Evolutionary conservation across 2,329 filamentous ascomycete genomes (phyloP).

Genomic region (Aspergillus bombycis): DNA sequence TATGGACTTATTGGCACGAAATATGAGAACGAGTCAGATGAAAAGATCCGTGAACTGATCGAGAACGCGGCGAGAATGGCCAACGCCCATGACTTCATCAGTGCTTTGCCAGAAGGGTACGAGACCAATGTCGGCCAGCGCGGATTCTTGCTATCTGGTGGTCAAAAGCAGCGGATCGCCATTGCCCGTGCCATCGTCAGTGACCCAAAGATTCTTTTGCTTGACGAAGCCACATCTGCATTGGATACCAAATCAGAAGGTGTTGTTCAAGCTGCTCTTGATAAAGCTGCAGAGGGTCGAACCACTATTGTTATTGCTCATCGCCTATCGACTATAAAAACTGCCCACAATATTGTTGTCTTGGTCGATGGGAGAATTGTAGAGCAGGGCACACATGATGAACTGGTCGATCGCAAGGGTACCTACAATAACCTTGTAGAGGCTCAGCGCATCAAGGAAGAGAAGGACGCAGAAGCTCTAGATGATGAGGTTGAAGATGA

Average conservation of each 20-base stretch:
- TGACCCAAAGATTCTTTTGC: conserved; percentile 85
- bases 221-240: conserved; percentile 93
- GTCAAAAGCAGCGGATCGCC: conserved; percentile 95
- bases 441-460: conserved; percentile 76
- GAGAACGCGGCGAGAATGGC: conserved; percentile 83
- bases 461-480: conserved; percentile 45
- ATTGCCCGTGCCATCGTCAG: conserved; percentile 90
- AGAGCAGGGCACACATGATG: conserved; percentile 87
- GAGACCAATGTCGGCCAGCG: conserved; percentile 94
- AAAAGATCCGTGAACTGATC: conserved; percentile 71
- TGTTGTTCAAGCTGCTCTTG: conserved; percentile 88
- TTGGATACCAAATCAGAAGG: conserved; percentile 94
- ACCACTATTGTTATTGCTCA: conserved; percentile 98
- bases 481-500: conserved; percentile 30
- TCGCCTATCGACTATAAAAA: conserved; percentile 88
- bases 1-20: conserved; percentile 86
- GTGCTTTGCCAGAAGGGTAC: conserved; percentile 79
- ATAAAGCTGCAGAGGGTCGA: conserved; percentile 79
- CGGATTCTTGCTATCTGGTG: conserved; percentile 88
- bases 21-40: conserved; percentile 68
- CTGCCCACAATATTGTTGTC: conserved; percentile 94
- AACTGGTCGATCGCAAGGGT: conserved; percentile 69
- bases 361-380: conserved; percentile 84
- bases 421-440: conserved; percentile 86
- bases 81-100: conserved; percentile 93